Conservation (phyloP, 2,329 filamentous ascomycete genomes). For the Peltaster fructicola region DNA sequence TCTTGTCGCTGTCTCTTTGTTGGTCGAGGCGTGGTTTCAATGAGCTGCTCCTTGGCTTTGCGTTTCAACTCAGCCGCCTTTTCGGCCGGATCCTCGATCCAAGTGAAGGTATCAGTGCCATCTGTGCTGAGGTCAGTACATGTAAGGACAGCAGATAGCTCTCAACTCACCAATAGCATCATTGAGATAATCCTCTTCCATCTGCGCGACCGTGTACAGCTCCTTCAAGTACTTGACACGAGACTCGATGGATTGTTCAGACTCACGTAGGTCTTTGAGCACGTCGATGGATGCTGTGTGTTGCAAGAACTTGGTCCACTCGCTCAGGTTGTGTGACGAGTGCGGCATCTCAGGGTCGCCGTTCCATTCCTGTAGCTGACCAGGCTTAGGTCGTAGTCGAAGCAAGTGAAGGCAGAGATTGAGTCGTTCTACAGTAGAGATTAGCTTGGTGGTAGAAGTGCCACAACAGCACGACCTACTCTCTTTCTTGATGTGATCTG, state of each 20-base stretch:
- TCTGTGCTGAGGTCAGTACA: conserved; percentile 6
- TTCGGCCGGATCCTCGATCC: conserved; percentile 7
- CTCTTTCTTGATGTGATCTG: conserved; percentile 52
- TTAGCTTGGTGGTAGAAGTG: conserved; percentile 4
- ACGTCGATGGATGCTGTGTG: conserved; percentile 11
- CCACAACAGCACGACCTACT: conserved; percentile 27
- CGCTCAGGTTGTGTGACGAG: conserved; percentile 9
- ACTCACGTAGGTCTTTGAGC: conserved; percentile 12
- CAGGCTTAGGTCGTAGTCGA: conserved; percentile 13
- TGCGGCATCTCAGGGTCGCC: conserved; percentile 8
- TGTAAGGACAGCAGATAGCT: neutral
- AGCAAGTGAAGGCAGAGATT: conserved; percentile 15
- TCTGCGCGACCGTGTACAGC: conserved; percentile 9
- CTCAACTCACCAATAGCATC: conserved; percentile 7
- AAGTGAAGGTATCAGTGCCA: conserved; percentile 5
- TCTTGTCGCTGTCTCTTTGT: conserved; percentile 5
- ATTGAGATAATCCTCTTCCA: conserved; percentile 6
- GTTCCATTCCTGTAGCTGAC: conserved; percentile 14
- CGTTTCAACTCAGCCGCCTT: conserved; percentile 4
- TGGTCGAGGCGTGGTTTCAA: conserved; percentile 3
- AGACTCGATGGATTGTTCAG: conserved; percentile 4
- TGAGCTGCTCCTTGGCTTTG: conserved; percentile 3
- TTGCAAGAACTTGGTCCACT: conserved; percentile 16
- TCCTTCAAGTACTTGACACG: conserved; percentile 6
- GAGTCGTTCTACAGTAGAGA: conserved; percentile 11